phyloP scores from a whole-genome alignment of 202 grass and related monocot species.

The Panicum virgatum region DNA sequence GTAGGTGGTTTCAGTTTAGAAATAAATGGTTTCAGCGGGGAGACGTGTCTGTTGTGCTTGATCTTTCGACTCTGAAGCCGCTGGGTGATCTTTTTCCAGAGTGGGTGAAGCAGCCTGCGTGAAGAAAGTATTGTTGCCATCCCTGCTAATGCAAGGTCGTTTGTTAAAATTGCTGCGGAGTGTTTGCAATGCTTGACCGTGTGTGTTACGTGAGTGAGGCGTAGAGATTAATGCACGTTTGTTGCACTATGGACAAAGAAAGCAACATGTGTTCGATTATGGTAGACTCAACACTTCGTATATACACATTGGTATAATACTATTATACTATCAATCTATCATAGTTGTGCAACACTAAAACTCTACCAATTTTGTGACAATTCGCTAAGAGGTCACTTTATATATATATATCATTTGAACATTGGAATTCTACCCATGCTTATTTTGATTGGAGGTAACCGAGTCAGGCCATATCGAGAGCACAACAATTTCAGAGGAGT shows the following conservation, averaged over 20 bases:
- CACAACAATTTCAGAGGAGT: too few species aligned
- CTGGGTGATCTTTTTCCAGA: background rate
- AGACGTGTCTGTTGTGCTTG: background rate
- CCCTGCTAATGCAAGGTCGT: background rate
- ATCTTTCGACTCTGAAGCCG: background rate
- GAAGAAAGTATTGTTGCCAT: background rate
- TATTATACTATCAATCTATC: too few species aligned
- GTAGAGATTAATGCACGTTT: background rate
- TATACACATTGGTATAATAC: too few species aligned
- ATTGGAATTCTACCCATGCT: too few species aligned
- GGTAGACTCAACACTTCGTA: too few species aligned
- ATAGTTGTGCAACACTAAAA: too few species aligned
- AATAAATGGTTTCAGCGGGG: background rate
- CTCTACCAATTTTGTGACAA: too few species aligned
- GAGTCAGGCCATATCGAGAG: too few species aligned
- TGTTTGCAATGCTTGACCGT: background rate
- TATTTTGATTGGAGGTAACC: too few species aligned
- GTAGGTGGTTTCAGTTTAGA: slow-evolving; percentile 37
- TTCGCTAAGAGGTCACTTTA: too few species aligned
- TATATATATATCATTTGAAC: too few species aligned
- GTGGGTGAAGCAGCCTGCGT: background rate
- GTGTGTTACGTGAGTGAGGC: background rate
- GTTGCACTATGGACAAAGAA: background rate
- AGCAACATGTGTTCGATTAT: background rate
- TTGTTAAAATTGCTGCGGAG: background rate